phyloP scores from a whole-genome alignment of 176 grass and related monocot genomes.

The Phoenix roebelenii region DNA sequence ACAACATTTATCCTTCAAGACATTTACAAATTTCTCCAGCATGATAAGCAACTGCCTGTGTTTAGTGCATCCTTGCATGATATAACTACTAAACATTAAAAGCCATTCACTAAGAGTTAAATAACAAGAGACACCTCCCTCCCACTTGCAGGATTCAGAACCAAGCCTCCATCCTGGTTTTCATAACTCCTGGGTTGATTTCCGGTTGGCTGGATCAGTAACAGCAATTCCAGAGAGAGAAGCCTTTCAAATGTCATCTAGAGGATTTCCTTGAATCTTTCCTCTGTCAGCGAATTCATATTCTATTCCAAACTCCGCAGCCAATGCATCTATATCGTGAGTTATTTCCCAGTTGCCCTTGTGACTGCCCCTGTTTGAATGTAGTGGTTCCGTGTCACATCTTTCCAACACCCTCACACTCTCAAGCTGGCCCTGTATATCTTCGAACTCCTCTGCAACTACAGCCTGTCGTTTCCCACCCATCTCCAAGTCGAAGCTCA shows the following conservation, averaged over 20 bases:
- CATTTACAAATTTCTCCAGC: no score
- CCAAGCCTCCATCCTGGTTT: no score
- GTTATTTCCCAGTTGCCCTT: slow-evolving; percentile 33
- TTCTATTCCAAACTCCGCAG: slow-evolving; percentile 35
- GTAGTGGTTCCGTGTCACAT: slow-evolving; percentile 38
- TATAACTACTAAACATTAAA: no score
- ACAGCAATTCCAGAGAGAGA: background rate
- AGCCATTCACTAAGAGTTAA: no score
- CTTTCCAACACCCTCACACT: slow-evolving; percentile 45
- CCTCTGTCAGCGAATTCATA: slow-evolving; percentile 21
- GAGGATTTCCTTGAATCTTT: background rate
- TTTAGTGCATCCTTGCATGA: no score
- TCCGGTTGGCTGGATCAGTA: no score
- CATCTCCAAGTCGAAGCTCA: slow-evolving; percentile 50
- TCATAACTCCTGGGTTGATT: no score
- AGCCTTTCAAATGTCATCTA: background rate
- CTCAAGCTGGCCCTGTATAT: slow-evolving; percentile 52
- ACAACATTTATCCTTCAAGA: no score
- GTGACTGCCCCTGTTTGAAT: slow-evolving; percentile 29
- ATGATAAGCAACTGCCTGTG: no score
- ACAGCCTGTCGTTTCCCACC: slow-evolving; percentile 35
- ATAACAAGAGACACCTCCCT: no score
- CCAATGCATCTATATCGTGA: slow-evolving; percentile 35
- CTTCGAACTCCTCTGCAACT: slow-evolving; percentile 58
- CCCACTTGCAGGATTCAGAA: no score